Percentiles rank a stretch among this genome's conserved stretches.
These are phyloP conservation scores for Rhizopogon vesiculosus DNA, from an alignment of 768 basidiomycete species.

Conservation along the genomic window DNA sequence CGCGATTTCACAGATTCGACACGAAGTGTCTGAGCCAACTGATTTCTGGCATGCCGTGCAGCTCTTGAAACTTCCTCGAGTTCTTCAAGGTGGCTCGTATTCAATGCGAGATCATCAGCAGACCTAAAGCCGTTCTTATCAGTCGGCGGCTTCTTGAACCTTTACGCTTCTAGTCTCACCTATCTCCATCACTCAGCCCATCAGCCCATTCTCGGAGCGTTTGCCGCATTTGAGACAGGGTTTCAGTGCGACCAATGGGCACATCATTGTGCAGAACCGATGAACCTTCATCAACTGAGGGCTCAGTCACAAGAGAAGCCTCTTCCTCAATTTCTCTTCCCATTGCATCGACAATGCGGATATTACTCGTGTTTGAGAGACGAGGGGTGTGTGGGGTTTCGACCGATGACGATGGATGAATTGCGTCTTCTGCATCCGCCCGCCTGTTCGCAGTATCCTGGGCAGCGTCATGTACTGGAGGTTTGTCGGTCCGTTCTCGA, in stretches of 20 bases:
- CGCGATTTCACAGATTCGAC: conserved; percentile 32
- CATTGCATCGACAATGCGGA: conserved; percentile 68
- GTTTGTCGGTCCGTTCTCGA: conserved; percentile 32
- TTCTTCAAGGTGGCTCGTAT: conserved; percentile 42
- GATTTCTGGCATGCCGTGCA: conserved; percentile 46
- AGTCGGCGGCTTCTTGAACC: not conserved
- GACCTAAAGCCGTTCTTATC: conserved; percentile 27
- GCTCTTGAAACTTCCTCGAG: conserved; percentile 49
- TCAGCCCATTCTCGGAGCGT: conserved; percentile 54
- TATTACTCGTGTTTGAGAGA: conserved; percentile 31
- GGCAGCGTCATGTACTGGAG: not conserved
- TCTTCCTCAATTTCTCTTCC: conserved; percentile 50
- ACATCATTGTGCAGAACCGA: conserved; percentile 18
- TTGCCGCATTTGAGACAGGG: conserved; percentile 52
- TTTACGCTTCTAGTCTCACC: conserved; percentile 32
- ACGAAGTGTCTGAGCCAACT: conserved; percentile 38
- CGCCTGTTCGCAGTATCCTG: conserved; percentile 5
- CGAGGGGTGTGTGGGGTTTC: conserved; percentile 14
- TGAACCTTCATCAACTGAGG: conserved; percentile 14
- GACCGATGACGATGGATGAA: conserved; percentile 5
- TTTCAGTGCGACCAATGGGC: conserved; percentile 38
- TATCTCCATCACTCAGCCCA: conserved; percentile 53
- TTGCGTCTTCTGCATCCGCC: conserved; percentile 15
- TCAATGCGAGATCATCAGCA: conserved; percentile 28
- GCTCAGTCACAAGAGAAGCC: conserved; percentile 10